phyloP scores from a whole-genome alignment of 1,284 basidiomycete species.

The Boletus mariae region DNA sequence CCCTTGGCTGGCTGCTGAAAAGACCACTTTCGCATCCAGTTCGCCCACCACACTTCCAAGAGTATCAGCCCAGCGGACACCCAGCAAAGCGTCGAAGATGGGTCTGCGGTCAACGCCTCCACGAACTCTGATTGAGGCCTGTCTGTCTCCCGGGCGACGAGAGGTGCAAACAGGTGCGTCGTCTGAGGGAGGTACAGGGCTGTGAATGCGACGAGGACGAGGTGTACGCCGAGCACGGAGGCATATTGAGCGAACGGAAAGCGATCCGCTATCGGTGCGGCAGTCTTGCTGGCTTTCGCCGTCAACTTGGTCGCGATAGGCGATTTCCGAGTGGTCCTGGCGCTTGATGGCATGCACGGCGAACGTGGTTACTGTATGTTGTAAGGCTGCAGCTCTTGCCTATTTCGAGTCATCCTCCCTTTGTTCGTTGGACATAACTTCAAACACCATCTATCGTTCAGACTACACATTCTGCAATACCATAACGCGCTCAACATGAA shows the following conservation, averaged over 20 bases:
- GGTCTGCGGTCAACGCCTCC: conserved; percentile 61
- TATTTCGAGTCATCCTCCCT: not conserved
- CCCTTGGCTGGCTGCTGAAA: conserved; percentile 32
- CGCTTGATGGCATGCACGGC: conserved; percentile 7
- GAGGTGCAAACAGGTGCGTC: conserved; percentile 41
- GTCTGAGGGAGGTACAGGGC: conserved; percentile 67
- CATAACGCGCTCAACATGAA: too few species aligned
- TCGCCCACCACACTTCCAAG: conserved; percentile 73
- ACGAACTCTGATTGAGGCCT: conserved; percentile 64
- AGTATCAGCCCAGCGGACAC: conserved; percentile 54
- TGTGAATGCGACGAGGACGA: conserved; percentile 61
- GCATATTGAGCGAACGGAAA: conserved; percentile 58
- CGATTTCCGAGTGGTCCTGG: not conserved
- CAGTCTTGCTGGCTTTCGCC: not conserved
- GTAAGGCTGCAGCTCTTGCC: not conserved
- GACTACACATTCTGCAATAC: too few species aligned
- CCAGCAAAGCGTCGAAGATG: conserved; percentile 59
- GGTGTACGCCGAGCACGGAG: conserved; percentile 71
- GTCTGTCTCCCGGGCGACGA: conserved; percentile 40
- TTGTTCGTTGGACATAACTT: too few species aligned
- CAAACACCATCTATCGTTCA: too few species aligned
- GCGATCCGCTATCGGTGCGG: conserved; percentile 1
- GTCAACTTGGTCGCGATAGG: conserved; percentile 3
- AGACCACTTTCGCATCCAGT: conserved; percentile 58
- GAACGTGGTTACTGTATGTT: not conserved